Evolutionary conservation across 1,139 yeast genomes (phyloP), one percentile per base, ranked within the genome.

Genomic region (Sugiyamaella pinicola): DNA sequence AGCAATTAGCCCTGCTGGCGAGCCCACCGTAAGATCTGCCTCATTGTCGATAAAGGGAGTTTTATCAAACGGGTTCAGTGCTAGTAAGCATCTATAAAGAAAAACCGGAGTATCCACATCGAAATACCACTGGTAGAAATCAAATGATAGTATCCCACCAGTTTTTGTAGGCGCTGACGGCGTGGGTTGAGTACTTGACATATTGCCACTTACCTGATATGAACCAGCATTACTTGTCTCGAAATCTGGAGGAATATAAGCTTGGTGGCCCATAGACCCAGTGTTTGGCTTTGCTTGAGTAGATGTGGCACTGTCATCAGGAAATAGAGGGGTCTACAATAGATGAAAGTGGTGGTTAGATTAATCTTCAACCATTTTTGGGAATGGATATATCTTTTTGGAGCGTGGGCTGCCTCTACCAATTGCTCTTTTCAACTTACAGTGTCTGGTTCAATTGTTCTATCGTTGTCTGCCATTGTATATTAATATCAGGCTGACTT

Each of bases 81-180:
- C 73, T 50, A 69, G 56, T 17, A 65, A 49, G 46, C 71, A 64
- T 19, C 78, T 64, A 18, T 60, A 61, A 17, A 61, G 34, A 53
- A 86, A 87, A 15, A 81, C 82, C 17, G 71, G 74, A 9, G 88
- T 81, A 58, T 83, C 84, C 50, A 86, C 75, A 63, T 85, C 86
- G 65, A 84, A 85, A 66, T 72, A 83, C 56, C 75, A 74, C 54
- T 84, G 69, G 64, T 84, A 84, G 65, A 79, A 82, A 53, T 74
- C 76, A 50, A 82, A 71, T 34, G 82, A 79, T 63, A 83, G 79
- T 63, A 79, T 70, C 38, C 81, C 81, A 5, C 61, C 61, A n/a
- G 43, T 46, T n/a, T 44, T 45, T 5, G 26, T n/a, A 6, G 24
- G 13, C 8, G 26, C 46, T 15, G 37, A 17, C 4, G 46, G 28